A percentile compares a stretch with the other conserved stretches of the same genome.
These are phyloP conservation scores for Diaporthe sp. DNA, from an alignment of 2,329 filamentous ascomycete genomes.

Conservation along the genomic window DNA sequence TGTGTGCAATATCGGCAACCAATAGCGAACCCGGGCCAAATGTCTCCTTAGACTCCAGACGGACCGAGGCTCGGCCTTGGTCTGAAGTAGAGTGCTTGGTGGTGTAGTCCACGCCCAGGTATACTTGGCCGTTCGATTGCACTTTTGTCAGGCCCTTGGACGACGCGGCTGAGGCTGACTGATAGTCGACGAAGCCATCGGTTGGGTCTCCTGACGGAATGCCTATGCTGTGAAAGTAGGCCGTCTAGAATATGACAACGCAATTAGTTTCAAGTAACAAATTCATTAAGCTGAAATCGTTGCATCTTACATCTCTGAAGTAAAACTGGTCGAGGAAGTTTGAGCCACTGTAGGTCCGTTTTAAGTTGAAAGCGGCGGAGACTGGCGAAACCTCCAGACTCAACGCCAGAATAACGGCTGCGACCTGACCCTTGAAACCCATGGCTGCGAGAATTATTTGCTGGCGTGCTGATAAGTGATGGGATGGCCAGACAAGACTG, in stretches of 20 bases:
- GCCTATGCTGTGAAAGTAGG: slow-evolving; percentile 13
- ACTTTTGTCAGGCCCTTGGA: slow-evolving; percentile 52
- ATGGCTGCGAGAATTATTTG: neutral
- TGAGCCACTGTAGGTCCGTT: slow-evolving; percentile 14
- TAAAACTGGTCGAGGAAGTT: slow-evolving; percentile 12
- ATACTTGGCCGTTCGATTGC: slow-evolving; percentile 44
- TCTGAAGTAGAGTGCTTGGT: slow-evolving; percentile 47
- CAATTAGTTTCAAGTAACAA: neutral
- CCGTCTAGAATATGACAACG: neutral
- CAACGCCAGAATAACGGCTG: neutral
- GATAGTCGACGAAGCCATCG: slow-evolving; percentile 46
- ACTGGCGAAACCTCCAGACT: neutral
- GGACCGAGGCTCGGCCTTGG: slow-evolving; percentile 52
- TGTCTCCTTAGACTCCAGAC: slow-evolving; percentile 55
- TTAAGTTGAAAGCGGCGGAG: neutral
- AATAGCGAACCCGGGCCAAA: slow-evolving; percentile 57
- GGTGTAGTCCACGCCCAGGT: slow-evolving; percentile 56
- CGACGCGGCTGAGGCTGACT: slow-evolving; percentile 48
- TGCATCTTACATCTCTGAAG: neutral
- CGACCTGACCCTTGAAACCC: slow-evolving; percentile 12
- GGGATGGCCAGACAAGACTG: neutral
- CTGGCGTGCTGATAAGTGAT: neutral
- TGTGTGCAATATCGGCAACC: slow-evolving; percentile 58
- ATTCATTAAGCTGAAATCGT: too few species aligned
- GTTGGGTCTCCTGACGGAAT: slow-evolving; percentile 34